phyloP scores from a whole-genome alignment of 148 eudicot genomes.

The Mesembryanthemum crystallinum region DNA sequence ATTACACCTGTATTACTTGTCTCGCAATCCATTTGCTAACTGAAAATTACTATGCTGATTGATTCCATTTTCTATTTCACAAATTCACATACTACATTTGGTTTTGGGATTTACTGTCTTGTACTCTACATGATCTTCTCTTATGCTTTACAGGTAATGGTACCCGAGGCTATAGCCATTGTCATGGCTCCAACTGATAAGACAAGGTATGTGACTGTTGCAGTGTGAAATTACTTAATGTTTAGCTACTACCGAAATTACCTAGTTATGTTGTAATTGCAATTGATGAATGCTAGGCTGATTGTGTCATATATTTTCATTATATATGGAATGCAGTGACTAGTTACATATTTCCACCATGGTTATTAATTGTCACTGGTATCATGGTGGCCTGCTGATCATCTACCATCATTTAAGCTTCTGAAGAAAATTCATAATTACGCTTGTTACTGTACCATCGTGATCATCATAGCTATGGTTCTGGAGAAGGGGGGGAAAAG shows the following conservation, averaged over 20 bases:
- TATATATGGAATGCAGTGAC: neutral
- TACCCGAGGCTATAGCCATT: conserved; percentile 80
- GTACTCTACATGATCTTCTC: neutral
- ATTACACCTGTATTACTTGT: neutral
- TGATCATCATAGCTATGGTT: neutral
- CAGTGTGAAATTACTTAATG: conserved; percentile 5
- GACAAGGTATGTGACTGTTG: conserved; percentile 42
- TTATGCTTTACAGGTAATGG: conserved; percentile 57
- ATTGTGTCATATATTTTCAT: neutral
- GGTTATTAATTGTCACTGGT: neutral
- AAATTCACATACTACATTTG: neutral
- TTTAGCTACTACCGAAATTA: neutral
- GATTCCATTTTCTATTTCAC: neutral
- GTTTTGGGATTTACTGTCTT: neutral
- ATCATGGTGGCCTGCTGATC: neutral
- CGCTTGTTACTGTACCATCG: neutral
- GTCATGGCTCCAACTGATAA: conserved; percentile 82
- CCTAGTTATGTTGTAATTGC: neutral
- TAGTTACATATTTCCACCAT: conserved; percentile 4
- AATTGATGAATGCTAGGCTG: neutral
- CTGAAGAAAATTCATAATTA: neutral
- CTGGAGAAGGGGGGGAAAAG: neutral
- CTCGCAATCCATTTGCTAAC: neutral
- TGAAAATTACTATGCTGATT: neutral
- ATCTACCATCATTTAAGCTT: neutral